Evolutionary conservation across 2,329 filamentous ascomycete species (phyloP).

Genomic region (Bipolaris bicolor): DNA sequence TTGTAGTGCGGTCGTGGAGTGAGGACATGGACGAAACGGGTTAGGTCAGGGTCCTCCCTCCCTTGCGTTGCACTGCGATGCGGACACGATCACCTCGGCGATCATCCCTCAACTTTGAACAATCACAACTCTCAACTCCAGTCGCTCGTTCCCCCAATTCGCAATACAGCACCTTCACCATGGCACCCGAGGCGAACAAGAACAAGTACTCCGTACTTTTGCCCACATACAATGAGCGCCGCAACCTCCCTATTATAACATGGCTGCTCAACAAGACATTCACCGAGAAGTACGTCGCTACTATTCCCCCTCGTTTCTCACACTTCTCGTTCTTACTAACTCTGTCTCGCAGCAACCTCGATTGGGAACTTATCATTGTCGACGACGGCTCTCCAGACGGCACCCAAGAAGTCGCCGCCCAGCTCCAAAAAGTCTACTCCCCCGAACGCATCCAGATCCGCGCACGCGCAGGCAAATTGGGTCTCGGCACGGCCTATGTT

Average conservation of each 20-base stretch:
- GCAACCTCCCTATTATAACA: conserved; percentile 92
- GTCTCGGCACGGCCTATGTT: conserved; percentile 95
- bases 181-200: conserved; percentile 49
- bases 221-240: conserved; percentile 97
- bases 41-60: conserved; percentile 25
- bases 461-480: conserved; percentile 90
- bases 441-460: conserved; percentile 79
- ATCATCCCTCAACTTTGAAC: conserved; percentile 18
- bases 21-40: conserved; percentile 30
- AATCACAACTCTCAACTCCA: conserved; percentile 24
- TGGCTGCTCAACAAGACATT: conserved; percentile 95
- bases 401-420: conserved; percentile 86
- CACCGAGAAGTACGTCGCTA: conserved; percentile 74
- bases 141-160: conserved; percentile 38
- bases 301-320: conserved; percentile 3
- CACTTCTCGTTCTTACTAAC: conserved; percentile 2
- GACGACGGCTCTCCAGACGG: conserved; percentile 98
- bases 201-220: conserved; percentile 97
- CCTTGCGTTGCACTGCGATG: conserved; percentile 11
- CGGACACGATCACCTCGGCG: conserved; percentile 38
- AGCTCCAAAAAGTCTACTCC: conserved; percentile 85
- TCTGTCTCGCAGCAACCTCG: conserved; percentile 69
- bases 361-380: conserved; percentile 98
- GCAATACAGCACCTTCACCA: conserved; percentile 27
- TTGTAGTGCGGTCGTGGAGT: conserved; percentile 3